Base-by-base conservation (phyloP, 352 stramenopile genomes). In the Phytopythium mirpurense region DNA sequence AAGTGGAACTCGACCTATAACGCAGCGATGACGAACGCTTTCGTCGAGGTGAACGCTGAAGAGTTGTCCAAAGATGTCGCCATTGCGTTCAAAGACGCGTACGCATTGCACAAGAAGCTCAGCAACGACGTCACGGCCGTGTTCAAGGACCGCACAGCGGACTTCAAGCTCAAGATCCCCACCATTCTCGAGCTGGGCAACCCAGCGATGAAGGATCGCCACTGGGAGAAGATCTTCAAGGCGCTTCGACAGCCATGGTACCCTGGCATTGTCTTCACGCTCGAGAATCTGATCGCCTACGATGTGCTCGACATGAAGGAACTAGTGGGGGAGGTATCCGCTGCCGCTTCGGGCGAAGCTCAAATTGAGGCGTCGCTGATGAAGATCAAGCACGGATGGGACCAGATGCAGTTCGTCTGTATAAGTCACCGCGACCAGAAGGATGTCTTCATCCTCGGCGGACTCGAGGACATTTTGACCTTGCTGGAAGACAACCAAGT, bases 161-260 rank as follows among this genome's bases (percentile, higher is more conserved):
- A 96, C 29, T 96, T 97, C 59, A 97, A 96, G 63, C 52, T 88
- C 18, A 93, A 94, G 50, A 83, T 98, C 26, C 90, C 93, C 8
- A 90, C 90, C 3, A 85, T 98, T 38, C 65, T 96, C 12, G 90
- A 98, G 45, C 73, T 98, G 14, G 85, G 93, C 6, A 97, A 96
- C 44, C 81, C 86, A 0, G 67, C 75, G 8, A 93, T 98, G 67
- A 96, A 98, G 68, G 90, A 97, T 43, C 86, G 93, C 1, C 94
- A 98, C 67, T 98, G 94, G 94, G 84, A 97, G 51, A 89, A 93
- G 60, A 96, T 98, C 31, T 96, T 97, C 63, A 93, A 97, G 57
- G 75, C 83, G 12, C 57, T 96, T 23, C 74, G 86, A 6, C 85
- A 95, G 56, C 82, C 85, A 21, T 96, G 83, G 78, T 95, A 95